Percentiles rank a stretch among this genome's conserved stretches.
Conservation (phyloP, 768 basidiomycete genomes). For the Suillus clintonianus region DNA sequence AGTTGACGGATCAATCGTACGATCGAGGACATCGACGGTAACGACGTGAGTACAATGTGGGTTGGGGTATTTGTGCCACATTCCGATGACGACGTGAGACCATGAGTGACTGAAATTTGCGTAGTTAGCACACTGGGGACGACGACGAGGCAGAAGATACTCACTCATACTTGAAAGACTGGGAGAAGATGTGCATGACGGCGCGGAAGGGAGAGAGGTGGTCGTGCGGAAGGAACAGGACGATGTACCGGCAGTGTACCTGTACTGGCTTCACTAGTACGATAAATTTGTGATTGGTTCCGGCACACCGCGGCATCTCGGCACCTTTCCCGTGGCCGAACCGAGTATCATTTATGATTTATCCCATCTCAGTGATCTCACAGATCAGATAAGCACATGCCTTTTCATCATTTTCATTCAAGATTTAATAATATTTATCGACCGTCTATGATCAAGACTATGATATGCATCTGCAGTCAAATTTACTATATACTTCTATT, state of each 20-base stretch:
- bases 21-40: slow-evolving; percentile 84
- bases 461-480: not conserved
- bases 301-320: slow-evolving; percentile 20
- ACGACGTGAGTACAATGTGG: slow-evolving; percentile 88
- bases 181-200: slow-evolving; percentile 85
- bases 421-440: too few species aligned
- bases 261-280: slow-evolving; percentile 10
- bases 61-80: slow-evolving; percentile 97
- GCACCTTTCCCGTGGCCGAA: not conserved
- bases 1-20: slow-evolving; percentile 77
- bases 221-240: slow-evolving; percentile 19
- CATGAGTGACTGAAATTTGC: slow-evolving; percentile 70
- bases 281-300: slow-evolving; percentile 27
- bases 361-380: not conserved
- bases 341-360: not conserved
- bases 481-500: slow-evolving; percentile 9
- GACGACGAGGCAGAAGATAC: slow-evolving; percentile 31
- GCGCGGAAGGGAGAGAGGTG: slow-evolving; percentile 25
- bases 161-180: slow-evolving; percentile 82
- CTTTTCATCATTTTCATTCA: too few species aligned
- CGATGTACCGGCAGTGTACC: slow-evolving; percentile 3
- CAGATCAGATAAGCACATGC: not conserved
- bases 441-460: not conserved
- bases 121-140: slow-evolving; percentile 9
- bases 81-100: slow-evolving; percentile 87